Evolutionary conservation across 306 rosid species (phyloP), one percentile per base, ranked within the genome.

Genomic region (Luffa aegyptiaca): DNA sequence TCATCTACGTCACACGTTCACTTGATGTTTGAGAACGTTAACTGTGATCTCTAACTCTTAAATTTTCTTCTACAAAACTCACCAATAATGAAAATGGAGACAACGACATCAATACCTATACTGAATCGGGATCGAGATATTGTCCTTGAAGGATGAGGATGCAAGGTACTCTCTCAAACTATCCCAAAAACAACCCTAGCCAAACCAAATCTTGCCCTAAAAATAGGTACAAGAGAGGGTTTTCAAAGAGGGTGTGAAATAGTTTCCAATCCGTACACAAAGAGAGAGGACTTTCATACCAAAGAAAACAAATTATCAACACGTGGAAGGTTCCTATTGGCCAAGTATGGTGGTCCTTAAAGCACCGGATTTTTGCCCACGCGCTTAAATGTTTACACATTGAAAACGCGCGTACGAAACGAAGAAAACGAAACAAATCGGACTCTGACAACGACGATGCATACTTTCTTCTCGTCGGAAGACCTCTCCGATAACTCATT

Each of bases 361-460:
- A 21, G 55, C 76, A 70, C 6, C 2, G 2, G 75, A 69, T 42
- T 42, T 8, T n/a, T 42, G 10, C 75, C 52, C 75, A 42, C 14
- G 36, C 52, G 33, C 33, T 69, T 20, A 18, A 17, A 44, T 17
- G 48, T 5, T 6, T 46, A 6, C 76, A 46, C 76, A 46, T 71
- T 71, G 76, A 71, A 71, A 71, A 71, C 57, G 76, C 76, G 76
- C 76, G 76, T 71, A 71, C 76, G 20, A 68, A 64, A 66, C 31
- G 35, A 69, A 17, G 75, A n/a, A 44, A 44, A 69, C 75, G 10
- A 44, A n/a, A 74, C 62, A 51, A 51, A 8, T 48, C 33, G 45
- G 62, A 74, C 58, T 71, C 10, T 21, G 57, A 31, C 41, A 14
- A 46, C 8, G 78, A 49, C 33, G 64, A 75, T 75, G 79, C 79